Evolutionary conservation across 345 rosid genomes (phyloP), one percentile per base, ranked within the genome.

Genomic region (Luvunga scandens): DNA sequence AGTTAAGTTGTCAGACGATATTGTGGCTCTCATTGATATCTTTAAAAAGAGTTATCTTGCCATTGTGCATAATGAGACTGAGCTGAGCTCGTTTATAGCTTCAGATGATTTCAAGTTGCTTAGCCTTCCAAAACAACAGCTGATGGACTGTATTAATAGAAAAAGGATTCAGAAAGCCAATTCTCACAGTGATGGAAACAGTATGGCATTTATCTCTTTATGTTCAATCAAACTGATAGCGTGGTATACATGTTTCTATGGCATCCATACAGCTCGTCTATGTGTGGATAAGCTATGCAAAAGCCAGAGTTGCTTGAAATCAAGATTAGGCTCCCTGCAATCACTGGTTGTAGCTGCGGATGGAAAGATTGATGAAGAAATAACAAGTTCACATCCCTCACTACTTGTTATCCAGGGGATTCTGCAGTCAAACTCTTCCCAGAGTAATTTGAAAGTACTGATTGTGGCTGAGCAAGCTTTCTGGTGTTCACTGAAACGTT

Each of bases 191-290:
- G 88, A 80, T 80, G 84, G 78, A 67, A 84, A 83, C 63, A 63
- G 82, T 65, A 70, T 82, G 87, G 84, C 87, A 72, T 82, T 79
- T 87, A 88, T 79, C 60, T 72, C 86, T 21, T 78, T 90, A 72
- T 78, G 86, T 75, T 89, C 86, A 59, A 86, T 90, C 25, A 90
- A 90, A 83, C 88, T 88, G 85, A 87, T 86, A 82, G 81, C 91
- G 39, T 90, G 90, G 89, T 86, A 87, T 84, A 65, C 84, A 71
- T 90, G 93, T 80, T 90, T 86, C 81, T 90, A 83, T 45, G 93
- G 93, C 48, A 86, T 86, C 78, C 84, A 78, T 74, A 79, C 83
- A 80, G 83, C 90, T 77, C 73, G 84, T 77, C 73, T 87, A 65
- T 90, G 81, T 77, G 71, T 86, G 27, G 84, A 79, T 8, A 88